A percentile compares a stretch with the other conserved stretches of the same genome.
Conservation (phyloP, 2,329 filamentous ascomycete genomes). For the Truncatella angustata region DNA sequence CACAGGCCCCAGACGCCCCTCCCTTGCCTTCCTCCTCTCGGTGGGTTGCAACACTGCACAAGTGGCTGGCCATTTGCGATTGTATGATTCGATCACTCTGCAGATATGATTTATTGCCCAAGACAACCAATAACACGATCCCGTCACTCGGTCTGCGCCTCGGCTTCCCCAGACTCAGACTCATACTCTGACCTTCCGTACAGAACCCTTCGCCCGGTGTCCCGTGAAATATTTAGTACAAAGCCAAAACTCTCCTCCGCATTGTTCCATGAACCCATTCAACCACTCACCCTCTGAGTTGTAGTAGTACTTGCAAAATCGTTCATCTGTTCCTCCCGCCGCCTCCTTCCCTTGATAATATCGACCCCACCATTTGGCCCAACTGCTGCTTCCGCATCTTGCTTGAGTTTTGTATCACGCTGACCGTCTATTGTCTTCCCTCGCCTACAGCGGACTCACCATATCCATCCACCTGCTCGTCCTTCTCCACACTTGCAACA, state of each 20-base stretch:
- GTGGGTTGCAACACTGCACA: neutral
- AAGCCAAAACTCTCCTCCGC: neutral
- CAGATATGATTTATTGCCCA: no score
- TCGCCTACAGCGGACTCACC: neutral
- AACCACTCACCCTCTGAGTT: no score
- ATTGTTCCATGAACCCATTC: neutral
- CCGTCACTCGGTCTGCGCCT: no score
- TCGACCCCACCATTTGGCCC: neutral
- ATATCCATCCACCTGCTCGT: neutral
- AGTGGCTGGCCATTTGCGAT: neutral
- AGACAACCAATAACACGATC: no score
- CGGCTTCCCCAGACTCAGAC: no score
- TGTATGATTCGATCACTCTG: neutral
- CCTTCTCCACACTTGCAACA: constrained; percentile 19
- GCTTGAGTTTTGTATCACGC: no score
- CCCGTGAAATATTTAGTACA: neutral
- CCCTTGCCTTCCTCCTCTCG: no score
- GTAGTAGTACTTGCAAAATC: no score
- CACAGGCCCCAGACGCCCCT: no score
- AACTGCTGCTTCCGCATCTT: no score
- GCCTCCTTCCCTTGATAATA: neutral
- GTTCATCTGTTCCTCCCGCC: neutral
- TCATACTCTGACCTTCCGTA: no score
- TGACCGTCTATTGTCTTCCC: neutral
- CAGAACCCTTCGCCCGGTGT: neutral